Evolutionary conservation across 257 asterid genomes (phyloP), one percentile per base, ranked within the genome.

Genomic region (Capsicum rhomboideum): DNA sequence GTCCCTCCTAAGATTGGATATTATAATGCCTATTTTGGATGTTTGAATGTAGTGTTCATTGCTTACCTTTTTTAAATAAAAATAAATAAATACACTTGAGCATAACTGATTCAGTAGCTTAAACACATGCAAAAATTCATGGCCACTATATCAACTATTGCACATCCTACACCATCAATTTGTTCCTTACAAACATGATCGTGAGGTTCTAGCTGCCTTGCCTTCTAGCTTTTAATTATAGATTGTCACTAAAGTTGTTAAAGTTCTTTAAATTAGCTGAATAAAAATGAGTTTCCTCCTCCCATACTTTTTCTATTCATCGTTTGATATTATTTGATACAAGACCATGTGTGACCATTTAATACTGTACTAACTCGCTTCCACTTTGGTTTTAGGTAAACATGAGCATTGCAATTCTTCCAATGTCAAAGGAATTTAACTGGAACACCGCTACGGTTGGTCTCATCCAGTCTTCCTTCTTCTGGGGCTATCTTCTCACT

Each of bases 381-480:
- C 3, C 58, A 46, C 59, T 74, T 81, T 82, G 21, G 69, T 83
- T 87, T 64, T 91, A 97, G 99, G 99, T 97, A 88, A 97, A 97
- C 87, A 95, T 95, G 99, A 97, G 99, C 89, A 93, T 97, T 86
- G 99, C 99, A 40, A 95, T 97, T 88, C 98, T 97, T 86, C 98
- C 98, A 8, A 95, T 97, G 99, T 93, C 99, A 49, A 94, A 97
- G 94, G 98, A 97, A 86, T 97, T 90, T 91, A 93, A 94, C 85
- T 97, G 99, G 99, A 93, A 92, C 88, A 97, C 95, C 86, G 93
- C 99, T 50, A 96, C 99, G 20, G 99, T 97, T 88, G 99, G 99
- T 71, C 92, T 97, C 59, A 97, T 95, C 84, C 99, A 97, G 87
- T 97, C 99, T 49, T 97, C 98, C 68, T 97, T 96, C 90, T 97